Conservation (phyloP, 371 early-diverging fungal species). For the Cokeromyces recurvatus region DNA sequence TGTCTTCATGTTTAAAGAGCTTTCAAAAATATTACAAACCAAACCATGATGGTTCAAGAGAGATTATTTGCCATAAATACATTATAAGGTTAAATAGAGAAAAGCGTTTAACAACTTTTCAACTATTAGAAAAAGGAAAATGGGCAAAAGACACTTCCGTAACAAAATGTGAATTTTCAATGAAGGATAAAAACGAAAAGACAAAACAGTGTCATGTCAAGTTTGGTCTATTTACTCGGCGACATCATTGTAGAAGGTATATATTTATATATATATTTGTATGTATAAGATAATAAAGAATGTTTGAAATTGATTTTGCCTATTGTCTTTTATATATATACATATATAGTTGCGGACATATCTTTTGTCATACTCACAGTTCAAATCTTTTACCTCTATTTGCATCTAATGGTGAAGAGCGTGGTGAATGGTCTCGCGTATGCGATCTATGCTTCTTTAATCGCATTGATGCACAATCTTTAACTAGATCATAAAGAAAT, state of each 20-base stretch:
- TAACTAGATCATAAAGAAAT: conserved; percentile 8
- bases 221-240: conserved; percentile 14
- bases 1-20: conserved; percentile 6
- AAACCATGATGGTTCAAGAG: not conserved
- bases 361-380: conserved; percentile 23
- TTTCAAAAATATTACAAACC: conserved; percentile 15
- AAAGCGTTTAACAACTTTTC: conserved; percentile 6
- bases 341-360: conserved; percentile 22
- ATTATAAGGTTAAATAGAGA: conserved; percentile 6
- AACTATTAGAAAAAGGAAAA: not conserved
- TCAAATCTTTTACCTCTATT: conserved; percentile 14
- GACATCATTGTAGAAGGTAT: conserved; percentile 29
- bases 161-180: too few relatives aligned
- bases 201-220: conserved; percentile 5
- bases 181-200: too few relatives aligned
- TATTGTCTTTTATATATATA: not conserved
- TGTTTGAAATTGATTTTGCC: too few relatives aligned
- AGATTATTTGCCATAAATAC: conserved; percentile 16
- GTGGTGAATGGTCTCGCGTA: conserved; percentile 25
- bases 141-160: conserved; percentile 21
- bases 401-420: conserved; percentile 8
- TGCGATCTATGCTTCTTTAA: conserved; percentile 22
- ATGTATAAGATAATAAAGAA: too few relatives aligned
- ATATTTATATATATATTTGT: too few relatives aligned
- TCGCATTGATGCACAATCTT: conserved; percentile 8